Evolutionary conservation across 2,329 filamentous ascomycete species (phyloP).

Genomic region (Dactylonectria estremocensis): DNA sequence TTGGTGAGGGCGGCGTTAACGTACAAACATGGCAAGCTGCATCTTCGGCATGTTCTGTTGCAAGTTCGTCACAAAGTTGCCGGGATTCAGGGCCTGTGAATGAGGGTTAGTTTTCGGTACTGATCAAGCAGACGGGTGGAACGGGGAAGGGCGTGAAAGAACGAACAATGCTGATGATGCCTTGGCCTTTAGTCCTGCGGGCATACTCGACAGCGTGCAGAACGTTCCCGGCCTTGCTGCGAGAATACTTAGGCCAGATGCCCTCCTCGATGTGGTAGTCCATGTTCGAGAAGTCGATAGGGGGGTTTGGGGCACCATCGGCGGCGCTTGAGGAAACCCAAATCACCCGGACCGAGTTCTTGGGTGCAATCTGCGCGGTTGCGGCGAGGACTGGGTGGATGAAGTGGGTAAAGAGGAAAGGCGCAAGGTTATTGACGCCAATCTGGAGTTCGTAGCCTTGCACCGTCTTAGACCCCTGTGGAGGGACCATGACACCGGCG

Average conservation of each 20-base stretch:
- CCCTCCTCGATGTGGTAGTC: constrained; percentile 37
- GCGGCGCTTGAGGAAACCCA: constrained; percentile 46
- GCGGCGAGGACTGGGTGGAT: constrained; percentile 39
- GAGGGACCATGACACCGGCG: constrained; percentile 58
- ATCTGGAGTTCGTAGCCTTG: constrained; percentile 60
- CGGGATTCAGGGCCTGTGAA: constrained; percentile 28
- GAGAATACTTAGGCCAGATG: constrained; percentile 40
- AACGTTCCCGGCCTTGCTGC: constrained; percentile 48
- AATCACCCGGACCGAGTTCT: constrained; percentile 47
- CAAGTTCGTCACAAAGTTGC: constrained; percentile 29
- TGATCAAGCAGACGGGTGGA: too few species aligned
- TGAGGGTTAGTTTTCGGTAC: background rate
- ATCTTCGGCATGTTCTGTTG: constrained; percentile 15
- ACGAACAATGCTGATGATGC: constrained; percentile 27
- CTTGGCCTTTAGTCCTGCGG: constrained; percentile 32
- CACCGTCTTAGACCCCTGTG: constrained; percentile 53
- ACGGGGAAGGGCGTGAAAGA: background rate
- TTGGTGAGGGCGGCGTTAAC: background rate
- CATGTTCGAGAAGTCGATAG: constrained; percentile 37
- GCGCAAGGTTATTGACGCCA: constrained; percentile 57
- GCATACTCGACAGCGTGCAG: constrained; percentile 47
- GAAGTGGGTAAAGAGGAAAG: constrained; percentile 57
- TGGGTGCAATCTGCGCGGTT: constrained; percentile 49
- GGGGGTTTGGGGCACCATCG: background rate
- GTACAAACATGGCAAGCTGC: constrained; percentile 16